Evolutionary conservation across 2,329 filamentous ascomycete species (phyloP), one percentile per base, ranked within the genome.

Genomic region (Beauveria medogensis): DNA sequence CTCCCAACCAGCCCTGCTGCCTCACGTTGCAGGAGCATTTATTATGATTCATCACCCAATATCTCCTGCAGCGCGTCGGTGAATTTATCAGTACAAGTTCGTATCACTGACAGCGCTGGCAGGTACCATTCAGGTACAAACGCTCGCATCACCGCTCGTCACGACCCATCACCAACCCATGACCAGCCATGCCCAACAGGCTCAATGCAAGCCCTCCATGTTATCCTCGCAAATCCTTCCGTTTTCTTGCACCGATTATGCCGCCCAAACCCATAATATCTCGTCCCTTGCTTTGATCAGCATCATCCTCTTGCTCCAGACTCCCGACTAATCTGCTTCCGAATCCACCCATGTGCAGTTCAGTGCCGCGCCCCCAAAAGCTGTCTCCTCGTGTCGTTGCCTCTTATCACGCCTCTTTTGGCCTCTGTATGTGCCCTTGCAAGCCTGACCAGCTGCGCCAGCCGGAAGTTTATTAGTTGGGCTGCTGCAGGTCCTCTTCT

Each of bases 291-390:
- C 18, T 20, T 26, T 30, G 47, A 52, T 59, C 47, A 59, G 20
- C 56, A 52, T 24, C 47, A 46, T 44, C 20, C 18, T 30, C 55
- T n/a, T 14, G 12, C 30, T 34, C 30, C 34, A 37, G 8, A 37
- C 37, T 43, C 55, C 12, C 43, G 24, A 37, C 46, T 24, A 58
- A 59, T 52, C 56, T 59, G 47, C 47, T 44, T 43, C 40, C 5
- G 56, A 52, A 59, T 52, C 56, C 56, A 59, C 56, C 47, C 47
- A 51, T 43, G 18, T 52, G 56, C 56, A 59, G 47, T 40, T 24
- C 47, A 24, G 24, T 20, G 40, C 47, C 47, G 24, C 10, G 20
- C 47, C 46, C 40, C 44, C 44, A n/a, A 30, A 30, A 41, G 55
- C 10, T 37, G 37, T 59, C 47, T 51, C 24, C 51, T 20, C 12